phyloP scores from a whole-genome alignment of 768 basidiomycete genomes.

The Phallus indusiatus region DNA sequence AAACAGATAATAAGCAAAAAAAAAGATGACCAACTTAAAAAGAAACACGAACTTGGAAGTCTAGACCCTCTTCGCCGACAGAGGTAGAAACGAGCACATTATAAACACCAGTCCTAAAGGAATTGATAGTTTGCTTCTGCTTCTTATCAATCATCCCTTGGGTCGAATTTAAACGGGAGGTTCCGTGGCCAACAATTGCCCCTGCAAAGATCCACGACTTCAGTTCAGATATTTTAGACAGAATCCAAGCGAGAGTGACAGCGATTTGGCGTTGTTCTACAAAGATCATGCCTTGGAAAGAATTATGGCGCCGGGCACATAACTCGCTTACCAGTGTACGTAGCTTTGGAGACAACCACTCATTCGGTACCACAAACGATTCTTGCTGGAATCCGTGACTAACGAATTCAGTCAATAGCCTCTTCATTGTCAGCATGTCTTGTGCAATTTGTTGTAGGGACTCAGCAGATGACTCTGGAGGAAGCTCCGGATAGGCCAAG shows the following conservation, averaged over 20 bases:
- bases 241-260: conserved; percentile 51
- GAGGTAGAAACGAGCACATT: conserved; percentile 76
- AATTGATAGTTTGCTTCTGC: conserved; percentile 50
- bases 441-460: background rate
- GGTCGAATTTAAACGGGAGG: conserved; percentile 30
- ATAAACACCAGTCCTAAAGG: conserved; percentile 54
- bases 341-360: conserved; percentile 71
- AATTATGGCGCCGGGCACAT: conserved; percentile 36
- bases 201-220: conserved; percentile 48
- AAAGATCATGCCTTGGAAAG: conserved; percentile 80
- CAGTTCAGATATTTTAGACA: conserved; percentile 52
- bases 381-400: conserved; percentile 21
- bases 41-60: conserved; percentile 57
- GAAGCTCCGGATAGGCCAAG: background rate
- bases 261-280: conserved; percentile 82
- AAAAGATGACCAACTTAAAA: background rate
- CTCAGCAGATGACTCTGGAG: background rate
- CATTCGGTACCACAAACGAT: conserved; percentile 35
- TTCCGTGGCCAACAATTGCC: conserved; percentile 65
- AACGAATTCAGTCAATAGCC: background rate
- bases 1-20: background rate
- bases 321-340: conserved; percentile 52
- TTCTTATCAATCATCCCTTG: conserved; percentile 42
- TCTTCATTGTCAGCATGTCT: background rate
- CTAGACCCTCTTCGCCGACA: conserved; percentile 88